Conservation (phyloP, 108 stramenopile species). For the Hondaea fermentalgiana region DNA sequence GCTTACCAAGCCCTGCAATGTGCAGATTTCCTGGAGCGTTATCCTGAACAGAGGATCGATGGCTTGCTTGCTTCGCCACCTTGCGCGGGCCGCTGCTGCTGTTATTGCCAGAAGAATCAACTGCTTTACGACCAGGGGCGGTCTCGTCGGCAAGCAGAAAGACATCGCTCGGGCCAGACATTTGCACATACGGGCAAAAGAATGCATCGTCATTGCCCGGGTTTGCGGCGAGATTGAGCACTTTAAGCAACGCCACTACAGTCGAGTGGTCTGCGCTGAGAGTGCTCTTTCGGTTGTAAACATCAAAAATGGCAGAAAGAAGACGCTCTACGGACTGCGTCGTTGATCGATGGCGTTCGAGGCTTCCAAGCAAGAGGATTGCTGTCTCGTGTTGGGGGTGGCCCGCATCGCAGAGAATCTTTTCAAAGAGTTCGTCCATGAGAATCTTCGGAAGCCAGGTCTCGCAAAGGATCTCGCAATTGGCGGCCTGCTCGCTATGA, state of each 20-base stretch:
- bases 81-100: neutral
- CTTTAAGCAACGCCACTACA: neutral
- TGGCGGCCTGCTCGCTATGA: neutral
- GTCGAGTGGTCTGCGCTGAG: neutral
- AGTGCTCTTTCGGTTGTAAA: neutral
- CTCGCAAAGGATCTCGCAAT: neutral
- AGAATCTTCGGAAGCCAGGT: neutral
- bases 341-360: neutral
- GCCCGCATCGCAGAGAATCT: neutral
- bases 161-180: neutral
- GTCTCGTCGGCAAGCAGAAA: neutral
- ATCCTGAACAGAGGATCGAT: neutral
- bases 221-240: neutral
- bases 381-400: neutral
- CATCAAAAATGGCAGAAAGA: neutral
- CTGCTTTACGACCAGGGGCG: neutral
- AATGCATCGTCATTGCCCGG: conserved; percentile 5
- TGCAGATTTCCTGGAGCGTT: neutral
- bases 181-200: conserved; percentile 5
- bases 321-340: neutral
- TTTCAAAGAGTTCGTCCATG: conserved; percentile 12
- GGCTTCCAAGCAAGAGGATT: neutral
- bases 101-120: neutral
- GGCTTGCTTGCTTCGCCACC: neutral
- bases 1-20: conserved; percentile 13